Conservation (phyloP, 345 rosid species). For the Gossypium raimondii region DNA sequence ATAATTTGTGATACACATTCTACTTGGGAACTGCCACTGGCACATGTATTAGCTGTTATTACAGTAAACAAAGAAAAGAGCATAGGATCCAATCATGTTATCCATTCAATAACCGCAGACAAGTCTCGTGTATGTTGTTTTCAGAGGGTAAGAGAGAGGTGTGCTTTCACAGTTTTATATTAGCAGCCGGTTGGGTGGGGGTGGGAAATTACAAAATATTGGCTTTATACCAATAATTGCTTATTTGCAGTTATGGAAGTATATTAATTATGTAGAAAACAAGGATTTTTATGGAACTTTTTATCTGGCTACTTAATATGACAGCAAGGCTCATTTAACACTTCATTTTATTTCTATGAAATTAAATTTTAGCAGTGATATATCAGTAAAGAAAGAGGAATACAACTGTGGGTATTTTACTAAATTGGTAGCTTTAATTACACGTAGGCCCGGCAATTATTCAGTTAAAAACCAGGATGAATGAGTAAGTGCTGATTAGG, state of each 20-base stretch:
- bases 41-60: not conserved
- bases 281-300: not conserved
- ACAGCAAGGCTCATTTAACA: not conserved
- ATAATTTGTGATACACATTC: no score
- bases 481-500: constrained; percentile 24
- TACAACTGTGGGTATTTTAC: not conserved
- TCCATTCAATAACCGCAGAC: not conserved
- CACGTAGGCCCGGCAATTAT: not conserved
- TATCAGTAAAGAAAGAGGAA: not conserved
- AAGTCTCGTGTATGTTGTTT: not conserved
- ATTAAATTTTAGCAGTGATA: no score
- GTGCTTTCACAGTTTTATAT: not conserved
- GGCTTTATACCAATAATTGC: not conserved
- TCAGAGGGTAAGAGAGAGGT: no score
- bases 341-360: not conserved
- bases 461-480: not conserved
- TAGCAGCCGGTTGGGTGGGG: not conserved
- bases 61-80: not conserved
- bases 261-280: not conserved
- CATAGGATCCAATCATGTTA: not conserved
- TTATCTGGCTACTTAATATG: not conserved
- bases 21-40: not conserved
- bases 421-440: not conserved
- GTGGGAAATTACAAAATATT: not conserved
- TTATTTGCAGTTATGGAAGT: not conserved